Percentiles rank a stretch among this genome's conserved stretches.
Conservation (phyloP, 2,329 filamentous ascomycete species). For the Aspergillus ibericus region DNA sequence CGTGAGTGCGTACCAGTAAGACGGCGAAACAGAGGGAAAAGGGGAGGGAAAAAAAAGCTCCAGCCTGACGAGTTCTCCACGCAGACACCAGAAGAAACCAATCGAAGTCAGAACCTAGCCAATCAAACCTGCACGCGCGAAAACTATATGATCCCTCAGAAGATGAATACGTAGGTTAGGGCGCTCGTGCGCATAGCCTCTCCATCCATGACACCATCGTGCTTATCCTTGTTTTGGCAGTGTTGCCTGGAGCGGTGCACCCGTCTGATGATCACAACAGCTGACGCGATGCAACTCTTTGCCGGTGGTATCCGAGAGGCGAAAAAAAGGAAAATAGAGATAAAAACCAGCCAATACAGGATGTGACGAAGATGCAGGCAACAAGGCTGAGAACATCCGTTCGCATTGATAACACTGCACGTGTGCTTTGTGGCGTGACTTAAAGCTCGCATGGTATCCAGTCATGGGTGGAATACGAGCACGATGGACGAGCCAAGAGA, state of each 20-base stretch:
- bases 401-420: not conserved
- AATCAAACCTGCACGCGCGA: not conserved
- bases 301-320: not conserved
- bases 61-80: not conserved
- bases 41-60: not conserved
- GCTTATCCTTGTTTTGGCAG: not conserved
- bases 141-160: too few species aligned
- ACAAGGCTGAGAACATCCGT: conserved; percentile 3
- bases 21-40: not conserved
- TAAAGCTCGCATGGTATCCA: not conserved
- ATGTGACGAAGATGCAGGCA: not conserved
- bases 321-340: not conserved
- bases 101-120: not conserved
- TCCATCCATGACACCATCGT: not conserved
- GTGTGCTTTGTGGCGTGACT: not conserved
- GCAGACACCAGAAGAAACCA: not conserved
- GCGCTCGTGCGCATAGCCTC: too few species aligned
- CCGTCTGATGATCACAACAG: not conserved
- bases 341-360: not conserved
- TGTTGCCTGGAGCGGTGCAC: not conserved
- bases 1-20: not conserved
- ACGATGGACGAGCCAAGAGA: not conserved
- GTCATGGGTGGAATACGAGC: not conserved
- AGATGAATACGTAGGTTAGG: too few species aligned
- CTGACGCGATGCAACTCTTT: not conserved